Evolutionary conservation across 2,329 filamentous ascomycete species (phyloP).

Genomic region (Fusarium agapanthi): DNA sequence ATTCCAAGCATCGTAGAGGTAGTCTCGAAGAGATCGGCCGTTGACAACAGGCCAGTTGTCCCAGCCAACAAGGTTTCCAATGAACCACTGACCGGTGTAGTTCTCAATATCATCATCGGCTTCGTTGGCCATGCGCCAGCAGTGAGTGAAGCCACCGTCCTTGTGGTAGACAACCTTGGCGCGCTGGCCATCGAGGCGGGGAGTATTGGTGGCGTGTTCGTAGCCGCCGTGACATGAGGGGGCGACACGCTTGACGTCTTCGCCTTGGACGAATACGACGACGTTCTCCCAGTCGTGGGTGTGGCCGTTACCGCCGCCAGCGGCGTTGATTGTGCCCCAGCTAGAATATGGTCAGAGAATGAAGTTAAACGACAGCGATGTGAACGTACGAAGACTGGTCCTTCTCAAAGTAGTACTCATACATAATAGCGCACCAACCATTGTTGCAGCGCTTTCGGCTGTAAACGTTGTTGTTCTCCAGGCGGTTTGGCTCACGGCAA

Average conservation of each 20-base stretch:
- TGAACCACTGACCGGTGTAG: constrained; percentile 47
- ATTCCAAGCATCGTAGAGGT: constrained; percentile 12
- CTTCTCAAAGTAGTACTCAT: constrained; percentile 29
- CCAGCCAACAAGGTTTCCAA: constrained; percentile 37
- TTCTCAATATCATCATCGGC: constrained; percentile 46
- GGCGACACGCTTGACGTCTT: constrained; percentile 19
- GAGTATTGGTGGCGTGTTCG: neutral
- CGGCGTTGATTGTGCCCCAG: constrained; percentile 11
- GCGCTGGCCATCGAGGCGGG: constrained; percentile 31
- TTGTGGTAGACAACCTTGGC: constrained; percentile 53
- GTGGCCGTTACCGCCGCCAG: neutral
- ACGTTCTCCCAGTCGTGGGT: constrained; percentile 30
- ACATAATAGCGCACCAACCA: constrained; percentile 46
- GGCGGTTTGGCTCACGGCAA: constrained; percentile 39
- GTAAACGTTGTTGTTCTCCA: constrained; percentile 46
- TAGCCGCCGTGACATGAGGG: constrained; percentile 19
- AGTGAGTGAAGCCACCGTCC: constrained; percentile 47
- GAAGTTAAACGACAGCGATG: rapidly evolving
- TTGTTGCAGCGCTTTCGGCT: constrained; percentile 46
- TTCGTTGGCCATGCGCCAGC: constrained; percentile 46
- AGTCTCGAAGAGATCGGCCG: constrained; percentile 6
- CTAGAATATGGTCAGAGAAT: neutral
- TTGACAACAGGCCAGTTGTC: constrained; percentile 37
- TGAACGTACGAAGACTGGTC: constrained; percentile 10
- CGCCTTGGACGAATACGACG: constrained; percentile 21